Conservation (phyloP, 495 filamentous ascomycete genomes). For the Hypoxylon lenormandii region DNA sequence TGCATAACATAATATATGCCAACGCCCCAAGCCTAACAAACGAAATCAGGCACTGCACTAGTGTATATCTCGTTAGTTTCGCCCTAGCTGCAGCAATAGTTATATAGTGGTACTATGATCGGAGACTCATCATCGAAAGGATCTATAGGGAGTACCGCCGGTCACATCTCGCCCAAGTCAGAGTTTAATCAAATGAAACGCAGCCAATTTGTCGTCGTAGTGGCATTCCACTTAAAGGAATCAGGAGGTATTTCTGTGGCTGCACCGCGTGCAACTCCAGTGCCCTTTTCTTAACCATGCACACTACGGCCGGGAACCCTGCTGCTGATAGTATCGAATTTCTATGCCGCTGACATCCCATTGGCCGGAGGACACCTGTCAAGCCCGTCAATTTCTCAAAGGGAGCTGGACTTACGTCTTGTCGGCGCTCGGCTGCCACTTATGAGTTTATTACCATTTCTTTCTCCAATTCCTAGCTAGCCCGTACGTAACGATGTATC, state of each 20-base stretch:
- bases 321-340: slow-evolving; percentile 24
- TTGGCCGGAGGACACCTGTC: slow-evolving; percentile 27
- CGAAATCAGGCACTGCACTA: slow-evolving; percentile 37
- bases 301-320: slow-evolving; percentile 35
- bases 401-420: slow-evolving; percentile 20
- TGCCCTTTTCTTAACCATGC: slow-evolving; percentile 40
- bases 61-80: slow-evolving; percentile 36
- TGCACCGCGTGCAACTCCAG: slow-evolving; percentile 42
- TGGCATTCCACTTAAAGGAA: slow-evolving; percentile 30
- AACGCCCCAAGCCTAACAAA: slow-evolving; percentile 1
- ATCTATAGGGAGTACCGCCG: slow-evolving; percentile 27
- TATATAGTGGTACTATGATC: background rate
- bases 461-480: slow-evolving; percentile 19
- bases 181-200: slow-evolving; percentile 39
- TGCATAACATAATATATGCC: slow-evolving; percentile 5
- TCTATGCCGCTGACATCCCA: slow-evolving; percentile 37
- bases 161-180: slow-evolving; percentile 1
- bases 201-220: slow-evolving; percentile 39
- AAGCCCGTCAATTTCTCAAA: slow-evolving; percentile 17
- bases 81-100: slow-evolving; percentile 36
- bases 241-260: slow-evolving; percentile 42
- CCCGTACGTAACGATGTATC: background rate
- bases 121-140: slow-evolving; percentile 26
- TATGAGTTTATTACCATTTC: slow-evolving; percentile 28
- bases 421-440: slow-evolving; percentile 39